Evolutionary conservation across 176 grass and related monocot genomes (phyloP).

Genomic region (Juncus inflexus): DNA sequence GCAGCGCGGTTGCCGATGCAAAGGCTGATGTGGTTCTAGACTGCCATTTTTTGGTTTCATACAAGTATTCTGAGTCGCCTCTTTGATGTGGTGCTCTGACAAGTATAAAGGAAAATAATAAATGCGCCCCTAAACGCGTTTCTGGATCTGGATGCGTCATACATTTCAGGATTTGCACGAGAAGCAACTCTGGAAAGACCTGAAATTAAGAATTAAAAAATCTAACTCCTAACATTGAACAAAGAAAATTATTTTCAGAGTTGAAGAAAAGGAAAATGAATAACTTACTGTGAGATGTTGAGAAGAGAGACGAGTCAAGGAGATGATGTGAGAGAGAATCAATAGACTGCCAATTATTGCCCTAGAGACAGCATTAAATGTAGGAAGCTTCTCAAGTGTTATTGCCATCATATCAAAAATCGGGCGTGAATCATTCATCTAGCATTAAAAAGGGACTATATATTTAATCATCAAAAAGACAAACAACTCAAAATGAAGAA

Average conservation of each 20-base stretch:
- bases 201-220: constrained; percentile 30
- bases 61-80: constrained; percentile 77
- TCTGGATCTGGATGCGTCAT: constrained; percentile 92
- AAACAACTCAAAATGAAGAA: neutral
- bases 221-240: neutral
- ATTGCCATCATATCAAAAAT: constrained; percentile 92
- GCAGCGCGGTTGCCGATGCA: constrained; percentile 93
- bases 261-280: neutral
- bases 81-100: constrained; percentile 58
- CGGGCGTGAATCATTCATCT: constrained; percentile 69
- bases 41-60: constrained; percentile 92
- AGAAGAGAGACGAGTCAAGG: constrained; percentile 60
- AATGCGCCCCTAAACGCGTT: constrained; percentile 82
- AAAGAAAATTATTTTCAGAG: neutral
- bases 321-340: constrained; percentile 89
- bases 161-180: constrained; percentile 74
- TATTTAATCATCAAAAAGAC: neutral
- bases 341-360: constrained; percentile 81
- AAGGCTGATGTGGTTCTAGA: constrained; percentile 80
- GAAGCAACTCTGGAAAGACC: constrained; percentile 91
- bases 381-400: constrained; percentile 72
- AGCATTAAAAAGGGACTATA: constrained; percentile 14
- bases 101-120: constrained; percentile 77
- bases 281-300: constrained; percentile 46
- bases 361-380: constrained; percentile 57